phyloP scores from a whole-genome alignment of 2,329 filamentous ascomycete species.

The Penicillium crustosum region DNA sequence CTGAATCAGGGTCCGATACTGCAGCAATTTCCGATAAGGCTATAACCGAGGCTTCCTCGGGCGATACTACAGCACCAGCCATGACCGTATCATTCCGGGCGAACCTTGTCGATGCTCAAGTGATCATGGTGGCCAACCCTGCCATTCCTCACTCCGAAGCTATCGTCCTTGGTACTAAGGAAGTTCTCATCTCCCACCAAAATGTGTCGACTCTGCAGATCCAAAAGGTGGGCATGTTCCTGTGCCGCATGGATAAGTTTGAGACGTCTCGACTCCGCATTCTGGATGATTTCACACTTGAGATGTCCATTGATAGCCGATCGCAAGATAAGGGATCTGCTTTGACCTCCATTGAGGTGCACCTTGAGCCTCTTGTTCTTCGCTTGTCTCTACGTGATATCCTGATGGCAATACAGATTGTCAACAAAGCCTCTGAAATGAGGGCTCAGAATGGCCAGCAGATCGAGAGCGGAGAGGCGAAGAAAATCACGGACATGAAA shows the following conservation, averaged over 20 bases:
- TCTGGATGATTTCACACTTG: constrained; percentile 92
- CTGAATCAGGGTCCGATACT: constrained; percentile 36
- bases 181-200: constrained; percentile 88
- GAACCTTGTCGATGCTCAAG: constrained; percentile 92
- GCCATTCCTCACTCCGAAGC: constrained; percentile 87
- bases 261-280: constrained; percentile 88
- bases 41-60: constrained; percentile 23
- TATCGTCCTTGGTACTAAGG: constrained; percentile 91
- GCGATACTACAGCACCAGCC: constrained; percentile 43
- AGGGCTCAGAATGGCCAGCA: constrained; percentile 56
- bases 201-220: constrained; percentile 92
- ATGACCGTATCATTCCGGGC: constrained; percentile 85
- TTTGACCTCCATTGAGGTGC: constrained; percentile 76
- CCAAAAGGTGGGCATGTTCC: constrained; percentile 93
- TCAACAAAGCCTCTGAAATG: constrained; percentile 85
- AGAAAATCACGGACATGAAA: constrained; percentile 50
- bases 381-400: constrained; percentile 92
- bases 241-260: constrained; percentile 97
- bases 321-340: constrained; percentile 60
- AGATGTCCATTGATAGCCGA: constrained; percentile 79
- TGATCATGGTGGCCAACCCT: constrained; percentile 95
- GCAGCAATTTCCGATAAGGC: constrained; percentile 30
- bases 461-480: constrained; percentile 54
- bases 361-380: constrained; percentile 87
- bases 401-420: constrained; percentile 85